Base-by-base conservation (phyloP, 2,329 filamentous ascomycete species). In the Claviceps purpurea region DNA sequence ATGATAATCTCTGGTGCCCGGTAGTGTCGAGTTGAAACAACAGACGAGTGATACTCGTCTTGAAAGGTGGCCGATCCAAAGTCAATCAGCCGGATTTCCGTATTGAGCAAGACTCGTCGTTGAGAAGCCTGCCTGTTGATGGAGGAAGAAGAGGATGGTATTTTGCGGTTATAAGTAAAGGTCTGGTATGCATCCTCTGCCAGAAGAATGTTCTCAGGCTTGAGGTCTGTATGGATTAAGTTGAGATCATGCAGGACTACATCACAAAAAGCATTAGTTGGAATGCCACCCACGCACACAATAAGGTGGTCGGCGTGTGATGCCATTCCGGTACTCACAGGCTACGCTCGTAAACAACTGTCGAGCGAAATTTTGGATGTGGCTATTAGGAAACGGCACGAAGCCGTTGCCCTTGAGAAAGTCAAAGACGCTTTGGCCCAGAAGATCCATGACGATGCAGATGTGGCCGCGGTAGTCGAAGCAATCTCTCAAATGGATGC, bases 391-490 rank as follows among this genome's bases (percentile, higher is more conserved):
- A 63, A 98, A 98, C 0, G 93, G 93, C 18, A 95, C 89, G 64
- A 98, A 98, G 57, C 81, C 79, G 64, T 97, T 97, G 62, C 85
- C 84, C 72, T 98, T 98, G 47, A 98, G 76, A 61, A 98, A 98
- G 70, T 98, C 93, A 65, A 98, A 98, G 50, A 98, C 91, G 61
- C 91, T 97, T 64, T 96, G 91, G 47, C 91, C 91, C 37, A 97
- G 79, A 3, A 84, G 69, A 57, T 84, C 80, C 79, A 82, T 84
- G 51, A 84, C 81, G 54, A 84, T 84, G 75, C 93, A 98, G 59
- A 98, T 97, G 65, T 98, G 93, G 53, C 94, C 93, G 47, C 90
- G 81, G 71, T 88, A 98, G 69, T 98, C 93, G 70, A 98, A 98
- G 68, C 89, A 96, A 62, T 98, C 93, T 42, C 90, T 82, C 42